These are phyloP conservation scores for Hemerocallis citrina DNA, from an alignment of 106 monocot species.

Conservation along the genomic window DNA sequence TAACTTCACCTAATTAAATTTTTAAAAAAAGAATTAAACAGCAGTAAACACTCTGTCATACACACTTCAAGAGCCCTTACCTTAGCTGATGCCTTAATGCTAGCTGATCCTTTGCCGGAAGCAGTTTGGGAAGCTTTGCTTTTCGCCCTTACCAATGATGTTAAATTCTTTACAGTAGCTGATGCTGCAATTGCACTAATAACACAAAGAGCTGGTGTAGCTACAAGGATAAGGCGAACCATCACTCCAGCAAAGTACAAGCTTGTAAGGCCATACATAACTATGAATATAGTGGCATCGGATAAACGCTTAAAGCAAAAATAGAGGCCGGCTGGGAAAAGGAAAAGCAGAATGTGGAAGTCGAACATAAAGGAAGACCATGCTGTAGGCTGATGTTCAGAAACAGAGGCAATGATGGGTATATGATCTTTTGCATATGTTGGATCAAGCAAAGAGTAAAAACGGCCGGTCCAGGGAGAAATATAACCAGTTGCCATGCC, in stretches of 20 bases:
- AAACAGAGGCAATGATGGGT: slow-evolving; percentile 77
- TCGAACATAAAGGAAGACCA: slow-evolving; percentile 92
- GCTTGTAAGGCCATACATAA: slow-evolving; percentile 84
- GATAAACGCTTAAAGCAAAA: slow-evolving; percentile 76
- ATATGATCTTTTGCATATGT: slow-evolving; percentile 86
- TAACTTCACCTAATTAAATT: too few relatives aligned
- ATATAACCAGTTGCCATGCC: slow-evolving; percentile 78
- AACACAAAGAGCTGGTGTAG: slow-evolving; percentile 70
- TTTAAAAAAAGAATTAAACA: too few relatives aligned
- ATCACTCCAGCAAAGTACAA: slow-evolving; percentile 89
- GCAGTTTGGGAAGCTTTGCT: slow-evolving; percentile 25
- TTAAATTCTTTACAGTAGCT: slow-evolving; percentile 64
- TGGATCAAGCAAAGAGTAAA: slow-evolving; percentile 80
- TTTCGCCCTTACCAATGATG: slow-evolving; percentile 35
- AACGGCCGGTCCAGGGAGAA: slow-evolving; percentile 78
- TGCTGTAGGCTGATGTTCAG: slow-evolving; percentile 82
- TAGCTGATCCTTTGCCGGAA: slow-evolving; percentile 33
- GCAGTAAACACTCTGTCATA: not conserved
- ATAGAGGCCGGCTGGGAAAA: slow-evolving; percentile 73
- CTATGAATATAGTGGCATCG: slow-evolving; percentile 73
- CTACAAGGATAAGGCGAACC: slow-evolving; percentile 83
- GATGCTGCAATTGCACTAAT: slow-evolving; percentile 64
- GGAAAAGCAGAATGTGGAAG: slow-evolving; percentile 71
- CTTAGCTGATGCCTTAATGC: slow-evolving; percentile 63
- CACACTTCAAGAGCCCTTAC: slow-evolving; percentile 14